Evolutionary conservation across 139 green algal genomes (phyloP).

Genomic region (Gonium pectorale): DNA sequence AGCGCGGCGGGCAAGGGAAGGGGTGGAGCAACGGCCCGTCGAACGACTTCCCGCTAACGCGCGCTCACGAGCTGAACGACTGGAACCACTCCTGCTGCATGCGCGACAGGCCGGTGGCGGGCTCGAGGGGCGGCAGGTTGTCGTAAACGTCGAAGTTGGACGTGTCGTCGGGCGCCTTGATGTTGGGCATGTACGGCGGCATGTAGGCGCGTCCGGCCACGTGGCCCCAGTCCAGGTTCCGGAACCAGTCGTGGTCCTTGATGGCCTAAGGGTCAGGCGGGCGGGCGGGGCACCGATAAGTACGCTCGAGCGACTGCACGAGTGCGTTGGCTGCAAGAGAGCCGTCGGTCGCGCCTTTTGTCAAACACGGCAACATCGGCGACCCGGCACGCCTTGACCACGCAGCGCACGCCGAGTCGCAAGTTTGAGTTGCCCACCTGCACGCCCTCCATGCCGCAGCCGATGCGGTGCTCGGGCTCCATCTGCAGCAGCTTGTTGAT

Average conservation of each 20-base stretch:
- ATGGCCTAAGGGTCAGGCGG: slow-evolving; percentile 52
- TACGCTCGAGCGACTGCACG: too few species aligned
- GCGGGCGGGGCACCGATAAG: neutral
- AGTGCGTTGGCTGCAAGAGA: neutral
- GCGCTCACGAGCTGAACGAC: too few species aligned
- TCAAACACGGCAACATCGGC: too few species aligned
- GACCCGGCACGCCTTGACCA: too few species aligned
- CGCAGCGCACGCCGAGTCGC: too few species aligned
- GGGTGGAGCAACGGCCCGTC: too few species aligned
- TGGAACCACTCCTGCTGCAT: slow-evolving; percentile 74
- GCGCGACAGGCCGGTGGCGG: slow-evolving; percentile 62
- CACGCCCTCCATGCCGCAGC: slow-evolving; percentile 4
- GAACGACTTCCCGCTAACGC: too few species aligned
- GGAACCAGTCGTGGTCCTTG: slow-evolving; percentile 78
- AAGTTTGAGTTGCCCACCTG: slow-evolving; percentile 27
- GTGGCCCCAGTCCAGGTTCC: slow-evolving; percentile 60
- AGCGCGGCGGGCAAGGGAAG: too few species aligned
- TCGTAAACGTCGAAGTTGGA: slow-evolving; percentile 83
- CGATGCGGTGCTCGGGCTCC: slow-evolving; percentile 25
- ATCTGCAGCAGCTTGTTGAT: slow-evolving; percentile 50
- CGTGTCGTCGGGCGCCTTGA: slow-evolving; percentile 68
- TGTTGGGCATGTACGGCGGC: slow-evolving; percentile 56
- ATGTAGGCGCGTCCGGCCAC: slow-evolving; percentile 36
- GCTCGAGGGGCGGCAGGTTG: slow-evolving; percentile 62
- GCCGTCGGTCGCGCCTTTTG: too few species aligned